Base-by-base conservation (phyloP, 2,329 filamentous ascomycete species). In the Esteya vermicola region DNA sequence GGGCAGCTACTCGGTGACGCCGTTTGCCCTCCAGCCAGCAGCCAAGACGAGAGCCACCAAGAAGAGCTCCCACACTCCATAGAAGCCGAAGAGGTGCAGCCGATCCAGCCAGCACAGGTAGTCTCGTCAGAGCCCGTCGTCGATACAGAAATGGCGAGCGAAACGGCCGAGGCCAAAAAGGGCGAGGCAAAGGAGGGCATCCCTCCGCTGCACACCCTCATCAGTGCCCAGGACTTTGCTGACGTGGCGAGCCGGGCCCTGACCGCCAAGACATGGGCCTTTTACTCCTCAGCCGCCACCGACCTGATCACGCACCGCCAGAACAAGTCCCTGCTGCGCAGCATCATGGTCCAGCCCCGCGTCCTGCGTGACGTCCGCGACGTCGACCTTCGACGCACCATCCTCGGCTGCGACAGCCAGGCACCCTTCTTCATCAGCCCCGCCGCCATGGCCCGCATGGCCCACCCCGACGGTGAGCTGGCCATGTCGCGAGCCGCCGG, bases 401-500 rank as follows among this genome's bases (percentile, higher is more conserved):
- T 72, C 39, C 55, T 72, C 26, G 68, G 68, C 25, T 56, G 68
- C 55, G 67, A 70, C 54, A 68, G 70, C 52, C 66, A 62, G 1
- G 60, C 62, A 0, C 69, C 69, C n/a, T 65, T 73, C 56, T 73
- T 67, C 56, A 72, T 73, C 50, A 60, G 59, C 42, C 67, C 69
- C 5, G 64, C 61, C 9, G 65, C 67, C 21, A 57, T 58, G 6
- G 68, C 55, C 16, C 61, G 53, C 22, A 62, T 64, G 39, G 68
- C 51, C 8, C 58, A 72, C 45, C 51, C 56, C 0, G 58, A 63
- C 9, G 68, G 57, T 19, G 69, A 74, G 54, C 47, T 61, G 8
- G 68, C 67, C 48, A 52, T 75, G 20, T 61, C 69, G 40, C 59
- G 64, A 54, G 67, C 59, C 31, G 68, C 70, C 9, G 64, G 54